Evolutionary conservation across 441 rosid species (phyloP), one percentile per base, ranked within the genome.

Genomic region (Arabidopsis hybrid): DNA sequence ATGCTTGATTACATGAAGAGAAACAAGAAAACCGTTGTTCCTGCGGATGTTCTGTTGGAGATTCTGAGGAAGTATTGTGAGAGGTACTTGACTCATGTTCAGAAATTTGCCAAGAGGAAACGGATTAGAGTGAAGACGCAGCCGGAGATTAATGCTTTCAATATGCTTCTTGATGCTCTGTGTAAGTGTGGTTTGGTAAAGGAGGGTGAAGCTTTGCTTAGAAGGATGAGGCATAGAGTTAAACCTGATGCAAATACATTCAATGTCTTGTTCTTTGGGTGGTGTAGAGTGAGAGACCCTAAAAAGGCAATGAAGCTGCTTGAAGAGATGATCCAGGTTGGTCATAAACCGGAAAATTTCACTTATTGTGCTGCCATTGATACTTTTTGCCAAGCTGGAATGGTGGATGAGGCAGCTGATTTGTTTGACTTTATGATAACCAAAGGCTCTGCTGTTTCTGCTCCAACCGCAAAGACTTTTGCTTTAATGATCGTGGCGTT

Each of bases 1-100:
- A 79, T 92, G 91, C 85, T 95, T 31, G 97, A 92, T 83, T 84
- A 87, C 84, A 82, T 84, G 95, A 95, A 95, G 82, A 81, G 97
- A 76, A 87, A 70, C 67, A 60, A 77, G 29, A 88, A 82, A 79
- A 81, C 67, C 8, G 58, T 75, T 0, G 88, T 92, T 51, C 96
- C 97, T 2, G 65, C 78, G 1, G 96, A 89, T 64, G 85, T 83
- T 57, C 68, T 92, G 76, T n/a, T 91, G 16, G 70, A 60, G 58
- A 87, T 89, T 56, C 81, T 95, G 62, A 89, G 87, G 53, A 83
- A 82, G 57, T 91, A 92, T 56, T 85, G 97, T 5, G 89, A 84
- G 65, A 92, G 90, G 86, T 83, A 92, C 35, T 59, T 87, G 85
- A 92, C 94, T 3, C 91, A 85, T 82, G 86, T 89, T 71, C 96